Conservation (phyloP, 139 green algal species). For the Zygnema cylindricum region DNA sequence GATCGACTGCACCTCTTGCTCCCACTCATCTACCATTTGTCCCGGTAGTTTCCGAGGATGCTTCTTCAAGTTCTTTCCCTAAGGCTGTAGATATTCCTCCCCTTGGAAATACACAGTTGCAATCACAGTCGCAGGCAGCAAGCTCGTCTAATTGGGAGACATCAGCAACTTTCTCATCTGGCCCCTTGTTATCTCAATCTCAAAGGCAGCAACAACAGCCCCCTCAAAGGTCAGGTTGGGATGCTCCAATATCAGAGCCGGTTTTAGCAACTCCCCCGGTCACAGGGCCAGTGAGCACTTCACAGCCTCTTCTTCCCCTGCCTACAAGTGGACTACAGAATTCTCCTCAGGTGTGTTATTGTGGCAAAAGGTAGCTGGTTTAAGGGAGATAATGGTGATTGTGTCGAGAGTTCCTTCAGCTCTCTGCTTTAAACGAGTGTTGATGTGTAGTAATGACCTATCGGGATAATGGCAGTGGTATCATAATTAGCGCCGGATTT, state of each 20-base stretch:
- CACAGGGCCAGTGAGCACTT: background rate
- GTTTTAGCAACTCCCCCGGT: background rate
- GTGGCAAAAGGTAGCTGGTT: too few species aligned
- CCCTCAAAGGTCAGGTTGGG: background rate
- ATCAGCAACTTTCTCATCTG: background rate
- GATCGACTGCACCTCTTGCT: too few species aligned
- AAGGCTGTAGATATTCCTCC: background rate
- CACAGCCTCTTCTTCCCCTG: slow-evolving; percentile 18
- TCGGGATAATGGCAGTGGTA: too few species aligned
- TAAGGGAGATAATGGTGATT: too few species aligned
- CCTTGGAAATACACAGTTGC: background rate
- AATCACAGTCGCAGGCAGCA: background rate
- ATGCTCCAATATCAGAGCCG: background rate
- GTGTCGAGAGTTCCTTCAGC: too few species aligned
- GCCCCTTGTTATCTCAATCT: background rate
- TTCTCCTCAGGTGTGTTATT: background rate
- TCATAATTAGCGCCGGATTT: too few species aligned
- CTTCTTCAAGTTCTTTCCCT: background rate
- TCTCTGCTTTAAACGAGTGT: too few species aligned
- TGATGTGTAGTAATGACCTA: too few species aligned
- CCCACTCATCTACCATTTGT: background rate
- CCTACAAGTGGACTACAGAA: slow-evolving; percentile 8
- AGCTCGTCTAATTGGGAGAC: background rate
- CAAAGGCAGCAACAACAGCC: background rate
- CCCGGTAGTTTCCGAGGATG: background rate